A percentile compares a stretch with the other conserved stretches of the same genome.
These are phyloP conservation scores for Microsporum audouinii DNA, from an alignment of 2,329 filamentous ascomycete genomes.

Conservation along the genomic window DNA sequence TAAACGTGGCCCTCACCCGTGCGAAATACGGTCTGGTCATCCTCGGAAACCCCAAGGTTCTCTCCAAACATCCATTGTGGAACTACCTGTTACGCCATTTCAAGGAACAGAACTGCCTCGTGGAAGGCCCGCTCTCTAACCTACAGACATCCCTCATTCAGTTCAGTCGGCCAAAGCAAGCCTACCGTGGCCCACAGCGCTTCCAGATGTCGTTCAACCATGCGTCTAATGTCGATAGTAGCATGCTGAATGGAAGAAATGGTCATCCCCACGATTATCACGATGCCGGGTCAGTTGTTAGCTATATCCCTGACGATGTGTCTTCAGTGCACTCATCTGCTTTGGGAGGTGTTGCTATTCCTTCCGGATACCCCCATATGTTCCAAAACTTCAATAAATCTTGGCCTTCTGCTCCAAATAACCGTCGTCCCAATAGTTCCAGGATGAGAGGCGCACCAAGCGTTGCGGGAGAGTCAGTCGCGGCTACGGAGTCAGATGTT, in stretches of 20 bases:
- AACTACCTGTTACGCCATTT: constrained; percentile 91
- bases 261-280: constrained; percentile 43
- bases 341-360: constrained; percentile 70
- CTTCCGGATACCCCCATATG: constrained; percentile 81
- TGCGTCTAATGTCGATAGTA: constrained; percentile 47
- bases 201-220: constrained; percentile 71
- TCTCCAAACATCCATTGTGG: constrained; percentile 97
- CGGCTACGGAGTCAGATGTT: constrained; percentile 79
- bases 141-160: constrained; percentile 91
- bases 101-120: constrained; percentile 90
- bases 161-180: constrained; percentile 86
- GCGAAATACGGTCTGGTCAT: constrained; percentile 96
- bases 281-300: constrained; percentile 79
- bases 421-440: constrained; percentile 52
- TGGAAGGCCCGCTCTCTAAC: constrained; percentile 89
- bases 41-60: constrained; percentile 90
- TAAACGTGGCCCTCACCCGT: constrained; percentile 93
- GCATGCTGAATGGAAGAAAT: constrained; percentile 41
- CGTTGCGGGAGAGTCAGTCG: constrained; percentile 82
- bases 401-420: constrained; percentile 73
- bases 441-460: constrained; percentile 61
- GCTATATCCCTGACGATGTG: constrained; percentile 93
- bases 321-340: constrained; percentile 91
- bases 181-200: constrained; percentile 76
- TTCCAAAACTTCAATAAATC: constrained; percentile 85